These are phyloP conservation scores for Tremellales sp. DNA, from an alignment of 1,284 basidiomycete genomes.

Conservation along the genomic window DNA sequence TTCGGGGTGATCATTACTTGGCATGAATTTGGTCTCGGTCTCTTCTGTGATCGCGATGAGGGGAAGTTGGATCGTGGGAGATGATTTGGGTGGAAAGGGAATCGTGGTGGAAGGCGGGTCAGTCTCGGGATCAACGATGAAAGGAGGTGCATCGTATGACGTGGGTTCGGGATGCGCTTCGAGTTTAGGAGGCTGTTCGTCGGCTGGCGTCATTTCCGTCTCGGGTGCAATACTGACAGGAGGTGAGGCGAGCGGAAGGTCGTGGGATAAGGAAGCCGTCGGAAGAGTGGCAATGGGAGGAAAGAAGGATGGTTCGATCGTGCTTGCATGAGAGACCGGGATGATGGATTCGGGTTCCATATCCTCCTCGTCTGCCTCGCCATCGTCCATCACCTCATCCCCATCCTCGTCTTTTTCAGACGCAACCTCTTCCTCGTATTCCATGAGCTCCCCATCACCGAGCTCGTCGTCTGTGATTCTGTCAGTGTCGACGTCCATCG, in stretches of 20 bases:
- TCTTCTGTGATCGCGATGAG: no score
- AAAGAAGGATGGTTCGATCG: neutral
- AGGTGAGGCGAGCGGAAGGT: slow-evolving; percentile 4
- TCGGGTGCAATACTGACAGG: slow-evolving; percentile 10
- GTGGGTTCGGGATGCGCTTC: neutral
- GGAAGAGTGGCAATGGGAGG: neutral
- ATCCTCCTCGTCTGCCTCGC: slow-evolving; percentile 1
- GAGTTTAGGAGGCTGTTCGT: neutral
- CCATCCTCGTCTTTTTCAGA: neutral
- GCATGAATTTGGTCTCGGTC: neutral
- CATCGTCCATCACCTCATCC: slow-evolving; percentile 8
- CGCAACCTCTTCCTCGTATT: slow-evolving; percentile 10
- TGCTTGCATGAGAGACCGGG: neutral
- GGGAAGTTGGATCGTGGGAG: no score
- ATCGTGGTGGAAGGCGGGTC: no score
- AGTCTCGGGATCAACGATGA: neutral
- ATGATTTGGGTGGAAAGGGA: no score
- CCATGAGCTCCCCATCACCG: slow-evolving; percentile 6
- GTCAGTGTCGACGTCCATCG: slow-evolving; percentile 13
- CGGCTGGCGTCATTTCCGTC: slow-evolving; percentile 10
- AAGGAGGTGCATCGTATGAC: neutral
- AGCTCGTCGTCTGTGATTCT: neutral
- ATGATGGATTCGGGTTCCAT: slow-evolving; percentile 8
- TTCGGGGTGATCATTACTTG: neutral
- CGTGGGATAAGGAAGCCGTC: slow-evolving; percentile 5